Base-by-base conservation (phyloP, 768 basidiomycete genomes). In the Tylopilus vinaceipallidus region DNA sequence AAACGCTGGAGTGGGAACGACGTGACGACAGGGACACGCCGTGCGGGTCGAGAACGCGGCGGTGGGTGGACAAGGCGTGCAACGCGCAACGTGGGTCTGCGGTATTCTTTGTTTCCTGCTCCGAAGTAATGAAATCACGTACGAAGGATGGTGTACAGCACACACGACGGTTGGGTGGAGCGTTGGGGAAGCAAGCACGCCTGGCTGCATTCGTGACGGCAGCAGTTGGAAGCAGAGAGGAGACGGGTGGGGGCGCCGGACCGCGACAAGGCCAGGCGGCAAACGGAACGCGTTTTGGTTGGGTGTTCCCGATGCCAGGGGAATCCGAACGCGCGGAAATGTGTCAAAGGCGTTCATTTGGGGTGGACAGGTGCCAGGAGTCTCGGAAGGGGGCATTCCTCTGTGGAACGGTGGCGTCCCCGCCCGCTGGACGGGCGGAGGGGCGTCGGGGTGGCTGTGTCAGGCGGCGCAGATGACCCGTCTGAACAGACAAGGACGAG, bases 51-150 rank as follows among this genome's bases (percentile, higher is more conserved):
- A 57, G n/a, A 56, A 41, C 40, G 42, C 44, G 30, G 54, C 42
- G 54, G 42, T 38, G 29, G 32, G n/a, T n/a, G n/a, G n/a, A n/a
- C n/a, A n/a, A n/a, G n/a, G n/a, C n/a, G n/a, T n/a, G n/a, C n/a
- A n/a, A n/a, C n/a, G n/a, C n/a, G 16, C 53, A 35, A 38, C 36
- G 16, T 19, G 41, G 24, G 23, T 26, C 19, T 23, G 27, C 24
- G 32, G 36, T 38, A n/a, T 13, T 8, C 29, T 22, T 46, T 13
- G 13, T 10, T 37, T 8, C 9, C 35, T n/a, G n/a, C 17, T 29
- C 38, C 35, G 44, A 24, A 40, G 40, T 16, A n/a, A 57, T 57
- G 55, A 56, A 56, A 56, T 52, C 39, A 56, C 49, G 55, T 50
- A 42, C 41, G 47, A 34, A 4, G 20, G 14, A 16, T 6, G 41